phyloP scores from a whole-genome alignment of 306 rosid genomes.

The Cucurbita argyrosperma region DNA sequence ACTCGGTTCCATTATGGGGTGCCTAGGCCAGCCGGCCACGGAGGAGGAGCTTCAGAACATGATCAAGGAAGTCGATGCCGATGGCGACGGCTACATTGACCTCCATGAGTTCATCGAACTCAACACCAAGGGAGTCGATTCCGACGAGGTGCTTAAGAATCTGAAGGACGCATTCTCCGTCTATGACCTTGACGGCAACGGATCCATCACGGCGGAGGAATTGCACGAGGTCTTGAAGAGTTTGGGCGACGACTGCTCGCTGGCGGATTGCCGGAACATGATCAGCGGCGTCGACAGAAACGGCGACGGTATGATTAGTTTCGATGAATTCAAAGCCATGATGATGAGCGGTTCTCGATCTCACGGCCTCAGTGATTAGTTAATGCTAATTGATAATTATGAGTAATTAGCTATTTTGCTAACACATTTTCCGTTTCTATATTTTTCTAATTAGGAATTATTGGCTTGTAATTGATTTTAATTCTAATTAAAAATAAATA shows the following conservation, averaged over 20 bases:
- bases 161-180: conserved; percentile 75
- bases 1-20: conserved; percentile 56
- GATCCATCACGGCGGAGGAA: conserved; percentile 81
- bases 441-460: neutral
- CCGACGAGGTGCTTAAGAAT: conserved; percentile 54
- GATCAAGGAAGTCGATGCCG: conserved; percentile 68
- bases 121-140: conserved; percentile 69
- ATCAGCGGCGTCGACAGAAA: conserved; percentile 66
- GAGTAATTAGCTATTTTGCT: conserved; percentile 1
- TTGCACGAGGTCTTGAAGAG: conserved; percentile 51
- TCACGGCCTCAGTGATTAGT: conserved; percentile 7
- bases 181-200: conserved; percentile 74
- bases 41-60: conserved; percentile 47
- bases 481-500: neutral
- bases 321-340: conserved; percentile 80
- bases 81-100: conserved; percentile 77
- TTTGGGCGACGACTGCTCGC: conserved; percentile 67
- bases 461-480: neutral
- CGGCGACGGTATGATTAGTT: conserved; percentile 75
- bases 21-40: conserved; percentile 42
- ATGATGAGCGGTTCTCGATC: conserved; percentile 73
- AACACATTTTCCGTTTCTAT: neutral
- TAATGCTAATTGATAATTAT: neutral
- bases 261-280: conserved; percentile 74
- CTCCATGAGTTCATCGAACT: conserved; percentile 63